A percentile compares a stretch with the other conserved stretches of the same genome.
Conservation (phyloP, 768 basidiomycete species). For the Vararia minispora region DNA sequence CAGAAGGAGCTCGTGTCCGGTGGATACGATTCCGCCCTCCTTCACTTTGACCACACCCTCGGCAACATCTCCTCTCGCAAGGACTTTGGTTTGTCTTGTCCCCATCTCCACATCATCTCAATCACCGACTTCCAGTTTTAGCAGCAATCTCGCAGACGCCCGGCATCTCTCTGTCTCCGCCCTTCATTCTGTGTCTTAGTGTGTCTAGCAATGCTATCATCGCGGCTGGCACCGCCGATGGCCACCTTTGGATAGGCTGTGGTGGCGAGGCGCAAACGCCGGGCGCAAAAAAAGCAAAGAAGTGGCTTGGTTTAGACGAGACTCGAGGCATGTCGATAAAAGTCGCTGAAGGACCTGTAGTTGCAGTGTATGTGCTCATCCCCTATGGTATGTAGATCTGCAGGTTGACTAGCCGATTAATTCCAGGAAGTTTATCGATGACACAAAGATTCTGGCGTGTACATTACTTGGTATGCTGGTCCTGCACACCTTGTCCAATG, state of each 20-base stretch:
- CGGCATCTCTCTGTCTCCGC: constrained; percentile 56
- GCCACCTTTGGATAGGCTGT: constrained; percentile 55
- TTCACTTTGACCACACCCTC: constrained; percentile 58
- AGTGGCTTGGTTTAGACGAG: constrained; percentile 60
- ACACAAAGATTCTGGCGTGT: constrained; percentile 38
- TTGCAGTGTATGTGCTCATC: constrained; percentile 42
- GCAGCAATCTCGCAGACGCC: constrained; percentile 29
- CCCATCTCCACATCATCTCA: constrained; percentile 2
- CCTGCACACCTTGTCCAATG: constrained; percentile 34
- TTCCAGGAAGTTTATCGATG: constrained; percentile 37
- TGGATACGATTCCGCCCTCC: constrained; percentile 58
- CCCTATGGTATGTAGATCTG: background rate
- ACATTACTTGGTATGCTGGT: constrained; percentile 51
- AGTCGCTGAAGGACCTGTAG: constrained; percentile 64
- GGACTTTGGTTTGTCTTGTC: constrained; percentile 38
- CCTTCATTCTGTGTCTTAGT: constrained; percentile 57
- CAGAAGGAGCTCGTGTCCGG: constrained; percentile 66
- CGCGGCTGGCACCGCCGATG: constrained; percentile 69
- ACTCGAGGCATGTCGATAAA: constrained; percentile 34
- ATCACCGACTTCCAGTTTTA: constrained; percentile 16
- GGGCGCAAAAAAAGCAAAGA: constrained; percentile 30
- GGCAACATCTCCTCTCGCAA: constrained; percentile 45
- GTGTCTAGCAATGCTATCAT: constrained; percentile 48
- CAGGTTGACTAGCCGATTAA: background rate
- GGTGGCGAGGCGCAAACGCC: constrained; percentile 45